These are phyloP conservation scores for Colletotrichum falcatum DNA, from an alignment of 2,329 filamentous ascomycete genomes.

Conservation along the genomic window DNA sequence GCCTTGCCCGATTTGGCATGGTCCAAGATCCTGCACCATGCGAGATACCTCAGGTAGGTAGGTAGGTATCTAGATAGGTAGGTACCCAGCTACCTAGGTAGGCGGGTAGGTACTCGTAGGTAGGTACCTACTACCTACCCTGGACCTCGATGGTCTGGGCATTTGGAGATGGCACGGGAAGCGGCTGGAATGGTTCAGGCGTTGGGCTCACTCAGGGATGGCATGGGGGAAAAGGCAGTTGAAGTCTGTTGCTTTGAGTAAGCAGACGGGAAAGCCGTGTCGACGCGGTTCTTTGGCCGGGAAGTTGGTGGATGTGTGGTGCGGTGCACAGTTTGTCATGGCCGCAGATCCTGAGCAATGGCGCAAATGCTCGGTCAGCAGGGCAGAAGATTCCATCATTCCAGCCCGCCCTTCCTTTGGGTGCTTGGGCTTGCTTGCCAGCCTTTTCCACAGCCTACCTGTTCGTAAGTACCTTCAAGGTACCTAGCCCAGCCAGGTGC, in stretches of 20 bases:
- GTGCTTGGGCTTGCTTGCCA: background rate
- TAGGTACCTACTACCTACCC: background rate
- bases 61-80: background rate
- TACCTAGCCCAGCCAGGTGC: conserved; percentile 2
- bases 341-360: conserved; percentile 31
- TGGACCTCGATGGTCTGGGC: background rate
- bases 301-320: conserved; percentile 15
- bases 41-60: background rate
- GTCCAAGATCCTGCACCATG: conserved; percentile 18
- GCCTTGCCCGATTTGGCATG: conserved; percentile 20
- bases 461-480: no score
- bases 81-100: no score
- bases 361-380: conserved; percentile 39
- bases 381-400: conserved; percentile 38
- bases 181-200: background rate
- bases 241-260: background rate
- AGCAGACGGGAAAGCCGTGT: background rate
- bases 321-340: conserved; percentile 37
- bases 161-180: background rate
- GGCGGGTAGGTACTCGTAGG: no score
- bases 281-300: conserved; percentile 4
- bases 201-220: background rate
- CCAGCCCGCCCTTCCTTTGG: background rate
- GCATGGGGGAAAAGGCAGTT: background rate
- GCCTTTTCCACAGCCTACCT: background rate